These are phyloP conservation scores for Acrasis kona DNA, from an alignment of 78 protist genomes.

Conservation along the genomic window DNA sequence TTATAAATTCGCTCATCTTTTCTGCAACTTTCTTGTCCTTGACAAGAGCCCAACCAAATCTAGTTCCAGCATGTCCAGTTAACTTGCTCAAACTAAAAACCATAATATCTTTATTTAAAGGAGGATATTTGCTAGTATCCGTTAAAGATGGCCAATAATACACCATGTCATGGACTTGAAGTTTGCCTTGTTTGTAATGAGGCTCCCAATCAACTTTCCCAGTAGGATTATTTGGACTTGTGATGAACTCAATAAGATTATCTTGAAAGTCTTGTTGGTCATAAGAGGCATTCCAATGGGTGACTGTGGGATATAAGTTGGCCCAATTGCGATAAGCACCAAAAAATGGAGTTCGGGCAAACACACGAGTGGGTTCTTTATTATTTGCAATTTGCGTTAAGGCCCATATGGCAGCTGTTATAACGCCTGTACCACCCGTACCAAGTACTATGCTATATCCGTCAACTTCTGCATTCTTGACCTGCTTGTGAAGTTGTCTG, in stretches of 20 bases:
- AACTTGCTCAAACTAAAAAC: slow-evolving; percentile 6
- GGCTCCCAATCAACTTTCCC: background rate
- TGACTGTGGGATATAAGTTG: background rate
- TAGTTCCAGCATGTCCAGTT: slow-evolving; percentile 15
- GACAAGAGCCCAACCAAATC: slow-evolving; percentile 14
- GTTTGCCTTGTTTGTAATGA: background rate
- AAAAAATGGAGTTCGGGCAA: background rate
- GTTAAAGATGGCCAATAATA: slow-evolving; percentile 11
- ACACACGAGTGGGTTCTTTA: background rate
- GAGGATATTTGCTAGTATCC: background rate
- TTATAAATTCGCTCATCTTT: background rate
- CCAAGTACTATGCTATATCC: background rate
- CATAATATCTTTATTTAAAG: background rate
- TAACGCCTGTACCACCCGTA: slow-evolving; percentile 2
- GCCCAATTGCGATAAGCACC: background rate
- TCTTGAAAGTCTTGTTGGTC: background rate
- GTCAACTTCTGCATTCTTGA: background rate
- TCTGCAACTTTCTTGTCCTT: background rate
- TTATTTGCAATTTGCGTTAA: background rate
- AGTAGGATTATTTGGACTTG: slow-evolving; percentile 11
- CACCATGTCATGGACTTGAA: background rate
- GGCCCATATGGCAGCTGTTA: slow-evolving; percentile 5
- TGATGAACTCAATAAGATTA: background rate
- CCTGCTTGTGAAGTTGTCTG: background rate
- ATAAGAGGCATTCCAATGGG: background rate